Evolutionary conservation across 2,329 filamentous ascomycete species (phyloP).

Genomic region (Cordyceps cateniannulata): DNA sequence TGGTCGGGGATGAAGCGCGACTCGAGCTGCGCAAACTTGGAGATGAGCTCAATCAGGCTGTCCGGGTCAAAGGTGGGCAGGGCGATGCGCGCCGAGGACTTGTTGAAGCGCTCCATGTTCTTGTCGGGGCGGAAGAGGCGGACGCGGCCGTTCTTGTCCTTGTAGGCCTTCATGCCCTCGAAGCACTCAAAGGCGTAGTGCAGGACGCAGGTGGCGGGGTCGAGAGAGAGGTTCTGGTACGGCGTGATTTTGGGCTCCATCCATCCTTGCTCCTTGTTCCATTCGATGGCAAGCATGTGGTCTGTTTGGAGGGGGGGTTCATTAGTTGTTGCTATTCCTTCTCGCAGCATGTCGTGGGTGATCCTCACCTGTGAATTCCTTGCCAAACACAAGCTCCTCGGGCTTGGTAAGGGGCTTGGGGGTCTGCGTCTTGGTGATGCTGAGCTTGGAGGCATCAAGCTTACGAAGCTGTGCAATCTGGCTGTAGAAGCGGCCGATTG

Average conservation of each 20-base stretch:
- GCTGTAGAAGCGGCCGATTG: constrained; percentile 39
- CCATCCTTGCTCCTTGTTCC: constrained; percentile 84
- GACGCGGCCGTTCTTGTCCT: constrained; percentile 69
- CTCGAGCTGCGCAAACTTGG: constrained; percentile 72
- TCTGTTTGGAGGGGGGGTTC: constrained; percentile 45
- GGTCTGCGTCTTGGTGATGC: constrained; percentile 64
- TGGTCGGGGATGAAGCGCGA: constrained; percentile 81
- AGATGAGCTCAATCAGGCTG: constrained; percentile 73
- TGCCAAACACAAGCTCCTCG: constrained; percentile 82
- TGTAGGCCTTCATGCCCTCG: constrained; percentile 99
- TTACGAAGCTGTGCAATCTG: constrained; percentile 51
- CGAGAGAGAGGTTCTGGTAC: constrained; percentile 94
- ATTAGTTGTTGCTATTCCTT: constrained; percentile 1
- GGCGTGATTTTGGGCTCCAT: constrained; percentile 74
- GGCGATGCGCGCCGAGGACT: constrained; percentile 83
- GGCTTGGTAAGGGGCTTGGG: constrained; percentile 70
- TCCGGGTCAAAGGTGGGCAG: constrained; percentile 76
- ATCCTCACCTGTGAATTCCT: constrained; percentile 75
- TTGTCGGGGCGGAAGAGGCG: constrained; percentile 89
- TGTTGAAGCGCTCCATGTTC: constrained; percentile 95
- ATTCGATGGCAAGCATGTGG: constrained; percentile 95
- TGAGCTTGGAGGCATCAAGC: constrained; percentile 72
- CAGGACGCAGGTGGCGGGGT: constrained; percentile 93
- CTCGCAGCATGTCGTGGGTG: not conserved
- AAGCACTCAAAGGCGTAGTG: constrained; percentile 99